Conservation (phyloP, 139 green algal species). For the Choricystis sp. region DNA sequence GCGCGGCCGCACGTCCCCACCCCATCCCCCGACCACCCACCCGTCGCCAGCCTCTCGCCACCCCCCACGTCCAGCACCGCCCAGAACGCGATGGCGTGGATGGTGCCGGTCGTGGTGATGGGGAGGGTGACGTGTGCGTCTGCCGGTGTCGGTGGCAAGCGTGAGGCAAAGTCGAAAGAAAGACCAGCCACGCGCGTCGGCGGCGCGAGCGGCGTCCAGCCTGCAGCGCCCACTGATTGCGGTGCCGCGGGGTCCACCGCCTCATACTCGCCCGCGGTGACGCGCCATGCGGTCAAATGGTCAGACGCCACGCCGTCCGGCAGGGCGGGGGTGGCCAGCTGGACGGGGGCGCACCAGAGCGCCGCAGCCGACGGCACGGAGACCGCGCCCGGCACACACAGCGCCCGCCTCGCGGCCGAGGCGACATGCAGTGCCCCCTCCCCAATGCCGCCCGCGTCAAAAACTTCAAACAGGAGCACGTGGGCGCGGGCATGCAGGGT, state of each 20-base stretch:
- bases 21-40: neutral
- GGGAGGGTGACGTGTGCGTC: too few species aligned
- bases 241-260: neutral
- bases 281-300: too few species aligned
- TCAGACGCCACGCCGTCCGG: too few species aligned
- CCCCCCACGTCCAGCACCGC: neutral
- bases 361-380: constrained; percentile 8
- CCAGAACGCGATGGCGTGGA: neutral
- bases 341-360: constrained; percentile 6
- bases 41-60: neutral
- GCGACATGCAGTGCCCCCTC: constrained; percentile 41
- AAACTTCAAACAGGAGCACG: constrained; percentile 13
- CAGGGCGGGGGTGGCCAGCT: neutral
- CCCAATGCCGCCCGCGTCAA: constrained; percentile 42
- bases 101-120: constrained; percentile 3
- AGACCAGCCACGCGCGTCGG: neutral
- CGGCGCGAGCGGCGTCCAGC: constrained; percentile 5
- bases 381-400: neutral
- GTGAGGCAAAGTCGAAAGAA: too few species aligned
- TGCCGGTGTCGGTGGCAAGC: neutral
- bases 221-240: neutral
- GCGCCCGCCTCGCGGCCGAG: constrained; percentile 3
- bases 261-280: constrained; percentile 1
- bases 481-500: neutral
- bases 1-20: neutral